A percentile compares a stretch with the other conserved stretches of the same genome.
Evolutionary conservation across 2,329 filamentous ascomycete genomes (phyloP).

Genomic region (Neonectria neomacrospora): DNA sequence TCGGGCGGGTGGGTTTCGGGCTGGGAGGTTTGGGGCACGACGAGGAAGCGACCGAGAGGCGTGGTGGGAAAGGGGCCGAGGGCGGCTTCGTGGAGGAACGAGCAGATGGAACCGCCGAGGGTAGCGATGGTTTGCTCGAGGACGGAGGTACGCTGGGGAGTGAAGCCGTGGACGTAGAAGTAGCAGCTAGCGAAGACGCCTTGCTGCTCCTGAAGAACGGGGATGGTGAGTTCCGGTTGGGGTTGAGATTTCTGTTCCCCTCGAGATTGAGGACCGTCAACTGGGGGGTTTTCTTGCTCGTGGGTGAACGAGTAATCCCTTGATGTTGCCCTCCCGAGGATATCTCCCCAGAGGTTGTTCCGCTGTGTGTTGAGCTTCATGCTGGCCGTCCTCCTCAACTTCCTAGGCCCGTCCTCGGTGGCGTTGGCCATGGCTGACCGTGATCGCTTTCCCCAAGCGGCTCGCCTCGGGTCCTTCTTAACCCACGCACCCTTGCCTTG

Average conservation of each 20-base stretch:
- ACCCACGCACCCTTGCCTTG: conserved; percentile 83
- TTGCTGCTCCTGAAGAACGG: conserved; percentile 30
- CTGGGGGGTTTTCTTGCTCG: conserved; percentile 32
- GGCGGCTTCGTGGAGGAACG: conserved; percentile 55
- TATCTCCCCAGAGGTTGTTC: conserved; percentile 90
- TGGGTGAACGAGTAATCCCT: conserved; percentile 49
- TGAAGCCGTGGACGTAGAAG: conserved; percentile 72
- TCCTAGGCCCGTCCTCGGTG: conserved; percentile 73
- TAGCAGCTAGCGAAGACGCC: conserved; percentile 66
- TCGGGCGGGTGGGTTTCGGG: conserved; percentile 56
- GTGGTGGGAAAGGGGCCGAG: conserved; percentile 45
- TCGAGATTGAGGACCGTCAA: conserved; percentile 21
- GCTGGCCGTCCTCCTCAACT: conserved; percentile 88
- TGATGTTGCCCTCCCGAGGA: conserved; percentile 66
- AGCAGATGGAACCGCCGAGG: conserved; percentile 58
- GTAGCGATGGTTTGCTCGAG: conserved; percentile 60
- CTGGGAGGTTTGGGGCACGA: conserved; percentile 65
- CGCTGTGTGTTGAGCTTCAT: conserved; percentile 83
- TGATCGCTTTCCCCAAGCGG: conserved; percentile 67
- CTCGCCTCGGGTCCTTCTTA: conserved; percentile 59
- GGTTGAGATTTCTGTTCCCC: conserved; percentile 20
- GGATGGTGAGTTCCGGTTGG: conserved; percentile 23
- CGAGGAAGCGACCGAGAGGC: conserved; percentile 58
- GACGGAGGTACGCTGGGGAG: conserved; percentile 60
- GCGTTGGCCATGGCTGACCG: conserved; percentile 60